Percentiles rank a stretch among this genome's conserved stretches.
Evolutionary conservation across 176 grass and related monocot species (phyloP).

Genomic region (Eleusine coracana): DNA sequence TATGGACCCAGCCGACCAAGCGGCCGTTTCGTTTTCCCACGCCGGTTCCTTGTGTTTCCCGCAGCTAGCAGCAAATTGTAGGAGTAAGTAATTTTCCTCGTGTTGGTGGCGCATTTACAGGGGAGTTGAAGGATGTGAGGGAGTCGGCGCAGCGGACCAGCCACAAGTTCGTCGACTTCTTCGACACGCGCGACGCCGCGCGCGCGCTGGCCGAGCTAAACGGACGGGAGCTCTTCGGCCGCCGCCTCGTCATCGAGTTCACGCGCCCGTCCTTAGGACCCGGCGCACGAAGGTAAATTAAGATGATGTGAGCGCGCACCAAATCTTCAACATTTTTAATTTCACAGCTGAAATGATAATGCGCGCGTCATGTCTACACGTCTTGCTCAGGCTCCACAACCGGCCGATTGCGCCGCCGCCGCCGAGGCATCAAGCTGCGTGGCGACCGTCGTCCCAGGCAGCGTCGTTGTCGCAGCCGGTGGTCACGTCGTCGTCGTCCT

Average conservation of each 20-base stretch:
- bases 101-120: constrained; percentile 33
- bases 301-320: not conserved
- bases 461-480: constrained; percentile 18
- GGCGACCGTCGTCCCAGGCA: constrained; percentile 25
- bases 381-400: constrained; percentile 54
- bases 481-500: constrained; percentile 7
- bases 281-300: constrained; percentile 49
- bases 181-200: constrained; percentile 77
- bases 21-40: constrained; percentile 34
- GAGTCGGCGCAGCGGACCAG: constrained; percentile 68
- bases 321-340: not conserved
- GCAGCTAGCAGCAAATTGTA: constrained; percentile 22
- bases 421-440: constrained; percentile 59
- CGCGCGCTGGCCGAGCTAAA: constrained; percentile 74
- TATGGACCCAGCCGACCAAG: constrained; percentile 47
- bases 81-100: not conserved
- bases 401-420: constrained; percentile 51
- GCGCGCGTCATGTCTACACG: not conserved
- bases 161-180: constrained; percentile 89
- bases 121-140: constrained; percentile 83
- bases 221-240: constrained; percentile 73
- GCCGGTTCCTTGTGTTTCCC: constrained; percentile 40
- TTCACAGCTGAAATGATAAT: not conserved
- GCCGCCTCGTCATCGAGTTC: constrained; percentile 71
- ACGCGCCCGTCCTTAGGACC: constrained; percentile 43